These are phyloP conservation scores for Arachis stenosperma DNA, from an alignment of 306 rosid genomes.

Conservation along the genomic window DNA sequence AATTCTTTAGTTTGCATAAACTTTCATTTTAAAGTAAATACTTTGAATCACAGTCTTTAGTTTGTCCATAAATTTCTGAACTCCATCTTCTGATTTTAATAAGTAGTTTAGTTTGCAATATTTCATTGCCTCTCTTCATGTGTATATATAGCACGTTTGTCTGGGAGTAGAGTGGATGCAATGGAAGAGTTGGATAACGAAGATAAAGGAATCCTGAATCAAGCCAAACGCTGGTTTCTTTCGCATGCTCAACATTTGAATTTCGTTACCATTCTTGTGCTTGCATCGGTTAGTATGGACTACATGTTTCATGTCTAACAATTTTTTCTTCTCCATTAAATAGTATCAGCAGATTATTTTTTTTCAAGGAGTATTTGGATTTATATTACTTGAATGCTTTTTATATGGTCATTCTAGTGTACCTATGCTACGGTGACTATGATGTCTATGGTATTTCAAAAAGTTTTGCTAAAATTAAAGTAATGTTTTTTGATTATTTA, in stretches of 20 bases:
- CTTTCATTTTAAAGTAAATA: neutral
- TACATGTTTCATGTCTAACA: constrained; percentile 33
- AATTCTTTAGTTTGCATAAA: neutral
- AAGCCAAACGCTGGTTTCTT: constrained; percentile 72
- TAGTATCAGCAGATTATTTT: constrained; percentile 4
- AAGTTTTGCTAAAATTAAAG: too few relatives aligned
- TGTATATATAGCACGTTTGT: constrained; percentile 56
- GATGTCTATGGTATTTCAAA: too few relatives aligned
- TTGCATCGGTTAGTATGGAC: constrained; percentile 93
- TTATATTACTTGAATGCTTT: constrained; percentile 10
- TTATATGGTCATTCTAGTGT: neutral
- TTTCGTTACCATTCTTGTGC: constrained; percentile 77
- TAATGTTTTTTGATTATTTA: too few relatives aligned
- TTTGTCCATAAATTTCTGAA: neutral
- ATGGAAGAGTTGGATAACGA: constrained; percentile 78
- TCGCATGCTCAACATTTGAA: constrained; percentile 86
- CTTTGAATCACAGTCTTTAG: neutral
- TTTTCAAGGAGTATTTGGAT: neutral
- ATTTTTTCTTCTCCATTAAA: constrained; percentile 5
- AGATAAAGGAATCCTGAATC: constrained; percentile 62
- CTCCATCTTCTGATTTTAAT: neutral
- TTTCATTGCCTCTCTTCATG: constrained; percentile 18
- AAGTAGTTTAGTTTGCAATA: neutral
- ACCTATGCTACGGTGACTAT: too few relatives aligned
- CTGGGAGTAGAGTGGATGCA: constrained; percentile 67